Base-by-base conservation (phyloP, 352 stramenopile genomes). In the Pythium myriotylum region DNA sequence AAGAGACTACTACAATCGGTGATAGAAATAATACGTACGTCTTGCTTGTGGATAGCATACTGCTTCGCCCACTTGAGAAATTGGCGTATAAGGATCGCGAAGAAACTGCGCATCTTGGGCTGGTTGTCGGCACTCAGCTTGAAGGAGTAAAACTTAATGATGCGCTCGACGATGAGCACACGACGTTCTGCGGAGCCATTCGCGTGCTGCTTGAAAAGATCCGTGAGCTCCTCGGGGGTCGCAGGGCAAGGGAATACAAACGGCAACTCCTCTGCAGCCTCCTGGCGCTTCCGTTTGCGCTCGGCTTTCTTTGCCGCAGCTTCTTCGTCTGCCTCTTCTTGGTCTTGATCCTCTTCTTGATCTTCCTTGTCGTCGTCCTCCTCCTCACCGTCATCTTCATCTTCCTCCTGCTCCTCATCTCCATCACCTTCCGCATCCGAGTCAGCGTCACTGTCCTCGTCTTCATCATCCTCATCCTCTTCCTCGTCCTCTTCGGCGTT, bases 71-170 rank as follows among this genome's bases (percentile, higher is more conserved):
- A 94, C 57, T 90, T 86, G 26, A 98, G 79, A 65, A 98, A 98
- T 64, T 97, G 77, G 24, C 89, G 90, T 43, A 98, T 69, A 43
- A 99, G 80, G 3, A 99, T 90, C 39, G 96, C 92, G 35, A 97
- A 97, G 70, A 98, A 98, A 57, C 96, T 97, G 79, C 98, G 96
- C 90, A 99, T 98, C 41, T 90, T 92, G 61, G 91, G 78, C 62
- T 96, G 90, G 75, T 99, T 99, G 26, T 93, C 88, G 47, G 93
- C 90, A 62, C 95, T 95, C 29, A 99, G 65, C 45, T 91, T 82
- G n/a, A 96, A 86, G 24, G 92, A 98, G 77, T 98, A 98, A 51
- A 91, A 95, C 45, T 81, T 87, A 42, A 98, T 76, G 46, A 99
- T 92, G 32, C 96, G 91, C 65, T 97, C 75, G 27, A 99, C 72